These are phyloP conservation scores for Fraxinus excelsior DNA, from an alignment of 257 asterid species.

Conservation along the genomic window DNA sequence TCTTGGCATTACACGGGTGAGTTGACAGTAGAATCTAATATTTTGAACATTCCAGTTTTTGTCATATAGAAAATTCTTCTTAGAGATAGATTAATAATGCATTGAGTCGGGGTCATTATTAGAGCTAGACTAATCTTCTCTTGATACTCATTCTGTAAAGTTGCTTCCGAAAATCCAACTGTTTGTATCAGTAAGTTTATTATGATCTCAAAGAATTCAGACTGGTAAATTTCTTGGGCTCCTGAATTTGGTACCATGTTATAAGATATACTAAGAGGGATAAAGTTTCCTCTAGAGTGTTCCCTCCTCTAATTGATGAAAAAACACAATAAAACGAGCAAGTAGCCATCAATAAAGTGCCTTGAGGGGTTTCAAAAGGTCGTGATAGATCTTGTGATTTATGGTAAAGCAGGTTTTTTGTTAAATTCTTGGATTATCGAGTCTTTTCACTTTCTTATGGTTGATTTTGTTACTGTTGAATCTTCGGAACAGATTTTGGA, in stretches of 20 bases:
- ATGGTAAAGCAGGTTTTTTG: background rate
- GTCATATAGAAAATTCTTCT: background rate
- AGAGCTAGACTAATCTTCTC: too few species aligned
- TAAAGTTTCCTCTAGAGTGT: too few species aligned
- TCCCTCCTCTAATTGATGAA: background rate
- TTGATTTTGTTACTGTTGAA: background rate
- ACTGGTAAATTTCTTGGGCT: background rate
- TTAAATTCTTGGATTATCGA: background rate
- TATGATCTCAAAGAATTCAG: background rate
- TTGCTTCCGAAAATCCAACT: background rate
- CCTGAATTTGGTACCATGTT: background rate
- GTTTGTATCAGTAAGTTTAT: background rate
- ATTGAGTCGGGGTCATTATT: background rate
- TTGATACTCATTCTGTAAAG: background rate
- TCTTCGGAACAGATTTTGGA: constrained; percentile 47
- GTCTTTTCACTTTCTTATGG: background rate
- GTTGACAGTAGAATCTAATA: background rate
- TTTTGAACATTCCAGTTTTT: background rate
- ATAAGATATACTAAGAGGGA: background rate
- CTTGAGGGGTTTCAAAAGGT: background rate
- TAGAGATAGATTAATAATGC: background rate
- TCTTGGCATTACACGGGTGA: background rate
- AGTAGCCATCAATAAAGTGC: background rate
- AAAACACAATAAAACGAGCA: background rate
- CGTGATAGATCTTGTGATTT: background rate